Base-by-base conservation (phyloP, 768 basidiomycete species). In the Agrocybe chaxingu region DNA sequence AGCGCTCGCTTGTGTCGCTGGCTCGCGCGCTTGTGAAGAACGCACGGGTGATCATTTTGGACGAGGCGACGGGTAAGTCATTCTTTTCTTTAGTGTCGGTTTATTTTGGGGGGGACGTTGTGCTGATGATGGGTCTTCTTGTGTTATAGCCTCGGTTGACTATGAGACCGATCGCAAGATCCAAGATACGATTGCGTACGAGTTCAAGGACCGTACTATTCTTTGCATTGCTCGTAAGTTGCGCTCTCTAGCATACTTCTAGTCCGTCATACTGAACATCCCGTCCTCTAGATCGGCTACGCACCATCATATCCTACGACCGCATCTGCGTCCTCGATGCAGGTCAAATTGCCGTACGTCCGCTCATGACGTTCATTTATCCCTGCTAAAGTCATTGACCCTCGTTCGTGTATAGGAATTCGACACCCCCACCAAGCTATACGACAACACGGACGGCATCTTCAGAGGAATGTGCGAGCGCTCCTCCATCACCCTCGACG, bases 141-240 rank as follows among this genome's bases (percentile, higher is more conserved):
- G 39, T 29, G 16, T 33, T 37, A 3, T 44, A 80, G 89, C 89
- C n/a, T 89, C 87, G 8, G 89, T 93, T 29, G 91, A 93, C 58
- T 88, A 85, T 57, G 91, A 90, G 67, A 95, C 92, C 0, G 94
- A 97, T 70, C 73, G 83, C 51, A 90, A 89, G 64, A 93, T 98
- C 52, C 94, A 97, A 63, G 79, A 88, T 55, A 96, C 94, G 4
- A 96, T 98, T 54, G 78, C 89, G 1, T 74, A 75, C 43, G 87
- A 89, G 71, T 98, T 96, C 72, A 71, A 77, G 39, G 85, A 92
- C 64, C 83, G 85, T 55, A 96, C 94, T 0, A 80, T 95, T 48
- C 68, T 95, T 11, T 92, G 89, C 66, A 94, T 95, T 53, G 89
- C 89, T 53, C 91, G 86, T 89, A 58, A 66, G 87, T 76, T 12